Conservation (phyloP, 2,329 filamentous ascomycete species). For the Penicillium fuscoglaucum region DNA sequence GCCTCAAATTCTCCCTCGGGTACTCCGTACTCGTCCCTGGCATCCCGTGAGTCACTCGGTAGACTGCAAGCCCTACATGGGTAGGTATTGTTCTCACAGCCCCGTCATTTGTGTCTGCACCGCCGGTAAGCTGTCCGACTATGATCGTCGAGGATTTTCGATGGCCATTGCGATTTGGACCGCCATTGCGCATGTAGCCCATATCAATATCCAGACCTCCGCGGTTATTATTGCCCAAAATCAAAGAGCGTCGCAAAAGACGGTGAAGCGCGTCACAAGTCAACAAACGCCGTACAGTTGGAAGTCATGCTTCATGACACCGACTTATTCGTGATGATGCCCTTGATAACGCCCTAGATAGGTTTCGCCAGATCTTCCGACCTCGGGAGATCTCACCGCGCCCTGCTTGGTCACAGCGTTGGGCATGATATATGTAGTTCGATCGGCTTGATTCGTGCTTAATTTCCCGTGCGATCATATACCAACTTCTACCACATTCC, state of each 20-base stretch:
- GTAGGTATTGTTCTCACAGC: conserved; percentile 11
- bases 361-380: background rate
- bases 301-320: conserved; percentile 4
- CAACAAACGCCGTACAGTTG: conserved; percentile 10
- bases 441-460: background rate
- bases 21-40: conserved; percentile 8
- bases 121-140: conserved; percentile 20
- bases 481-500: background rate
- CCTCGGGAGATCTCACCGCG: background rate
- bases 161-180: conserved; percentile 18
- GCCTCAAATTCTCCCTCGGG: background rate
- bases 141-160: conserved; percentile 10
- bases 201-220: conserved; percentile 24
- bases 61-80: conserved; percentile 8
- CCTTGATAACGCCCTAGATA: background rate
- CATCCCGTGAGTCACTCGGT: conserved; percentile 2
- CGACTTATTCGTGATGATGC: conserved; percentile 1
- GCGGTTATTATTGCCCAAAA: conserved; percentile 17
- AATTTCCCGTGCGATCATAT: background rate
- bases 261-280: conserved; percentile 22
- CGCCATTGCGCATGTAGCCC: conserved; percentile 20
- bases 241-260: conserved; percentile 21
- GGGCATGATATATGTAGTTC: background rate
- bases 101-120: conserved; percentile 25
- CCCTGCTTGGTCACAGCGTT: background rate